These are phyloP conservation scores for Nemania abortiva DNA, from an alignment of 2,329 filamentous ascomycete species.

Conservation along the genomic window DNA sequence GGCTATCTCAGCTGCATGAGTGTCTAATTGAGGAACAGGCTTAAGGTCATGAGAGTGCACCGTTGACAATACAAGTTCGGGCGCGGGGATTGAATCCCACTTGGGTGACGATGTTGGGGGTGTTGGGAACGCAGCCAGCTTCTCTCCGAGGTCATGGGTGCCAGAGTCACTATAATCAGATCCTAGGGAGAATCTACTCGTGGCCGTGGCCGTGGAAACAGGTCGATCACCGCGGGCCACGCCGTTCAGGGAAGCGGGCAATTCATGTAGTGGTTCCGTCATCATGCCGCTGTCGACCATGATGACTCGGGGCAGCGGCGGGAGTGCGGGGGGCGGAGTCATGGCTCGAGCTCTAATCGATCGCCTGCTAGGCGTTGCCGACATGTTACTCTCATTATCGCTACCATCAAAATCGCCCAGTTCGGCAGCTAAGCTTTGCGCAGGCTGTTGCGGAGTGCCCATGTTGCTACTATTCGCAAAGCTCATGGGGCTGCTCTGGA, in stretches of 20 bases:
- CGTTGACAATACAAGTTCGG: constrained; percentile 58
- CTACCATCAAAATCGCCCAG: constrained; percentile 83
- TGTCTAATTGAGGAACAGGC: constrained; percentile 42
- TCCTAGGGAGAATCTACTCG: constrained; percentile 61
- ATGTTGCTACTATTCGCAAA: constrained; percentile 62
- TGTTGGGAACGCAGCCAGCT: constrained; percentile 66
- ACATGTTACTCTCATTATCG: constrained; percentile 74
- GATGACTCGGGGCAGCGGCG: constrained; percentile 62
- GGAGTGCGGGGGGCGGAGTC: constrained; percentile 63
- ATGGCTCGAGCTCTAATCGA: constrained; percentile 58
- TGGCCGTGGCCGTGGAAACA: constrained; percentile 58
- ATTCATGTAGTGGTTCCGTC: constrained; percentile 65
- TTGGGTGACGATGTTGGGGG: constrained; percentile 60
- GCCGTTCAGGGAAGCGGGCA: constrained; percentile 43
- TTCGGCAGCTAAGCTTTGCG: constrained; percentile 91
- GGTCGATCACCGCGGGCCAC: constrained; percentile 53
- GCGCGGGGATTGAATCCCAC: constrained; percentile 49
- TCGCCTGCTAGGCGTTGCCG: constrained; percentile 66
- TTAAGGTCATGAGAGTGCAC: constrained; percentile 61
- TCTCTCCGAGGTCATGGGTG: constrained; percentile 65
- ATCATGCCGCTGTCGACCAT: constrained; percentile 73
- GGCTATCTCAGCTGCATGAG: constrained; percentile 53
- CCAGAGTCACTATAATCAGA: constrained; percentile 66
- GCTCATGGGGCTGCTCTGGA: constrained; percentile 71
- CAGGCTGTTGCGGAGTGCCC: constrained; percentile 62